Base-by-base conservation (phyloP, 2,329 filamentous ascomycete genomes). In the Botrytis cinerea region DNA sequence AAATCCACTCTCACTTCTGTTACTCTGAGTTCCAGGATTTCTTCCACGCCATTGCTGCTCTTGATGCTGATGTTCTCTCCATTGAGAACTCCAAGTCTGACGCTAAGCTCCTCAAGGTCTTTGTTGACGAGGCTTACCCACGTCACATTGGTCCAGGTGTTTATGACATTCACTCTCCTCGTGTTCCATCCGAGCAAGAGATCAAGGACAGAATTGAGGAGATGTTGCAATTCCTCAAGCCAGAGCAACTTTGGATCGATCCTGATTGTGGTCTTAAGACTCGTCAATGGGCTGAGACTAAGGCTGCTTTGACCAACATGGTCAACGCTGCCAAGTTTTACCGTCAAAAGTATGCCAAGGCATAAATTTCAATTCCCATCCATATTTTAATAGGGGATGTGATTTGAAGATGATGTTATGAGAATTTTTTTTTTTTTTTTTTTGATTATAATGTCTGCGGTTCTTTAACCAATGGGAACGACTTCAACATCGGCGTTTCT, bases 21-120 rank as follows among this genome's bases (percentile, higher is more conserved):
- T 99, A 99, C 92, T 98, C 96, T 71, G 96, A 99, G 90, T 99
- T 99, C 93, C 96, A 99, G 88, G 96, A 99, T 89, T 99, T 99
- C 90, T 99, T 99, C 94, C 94, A 98, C 87, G 96, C 96, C 86
- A 99, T 99, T 81, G 94, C 96, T 78, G 95, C 96, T 75, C 92
- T 99, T 78, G 96, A 99, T 83, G 95, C 96, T 77, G 96, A 99
- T 86, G 96, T 99, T 77, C 91, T 99, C 81, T 97, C 93, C 83
- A 99, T 99, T 81, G 96, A 99, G 92, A 99, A 99, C 93, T 97
- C 93, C 92, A 99, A 99, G 92, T 97, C 93, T 81, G 96, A 99
- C 82, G 96, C 96, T 83, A 99, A 99, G 92, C 92, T 99, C 80
- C 92, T 99, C 83, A 93, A 95, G 87, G 96, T 99, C 85, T 99